Percentiles rank a stretch among this genome's conserved stretches.
phyloP scores from a whole-genome alignment of 169 alveolate species.

The Plasmodium vinckei region DNA sequence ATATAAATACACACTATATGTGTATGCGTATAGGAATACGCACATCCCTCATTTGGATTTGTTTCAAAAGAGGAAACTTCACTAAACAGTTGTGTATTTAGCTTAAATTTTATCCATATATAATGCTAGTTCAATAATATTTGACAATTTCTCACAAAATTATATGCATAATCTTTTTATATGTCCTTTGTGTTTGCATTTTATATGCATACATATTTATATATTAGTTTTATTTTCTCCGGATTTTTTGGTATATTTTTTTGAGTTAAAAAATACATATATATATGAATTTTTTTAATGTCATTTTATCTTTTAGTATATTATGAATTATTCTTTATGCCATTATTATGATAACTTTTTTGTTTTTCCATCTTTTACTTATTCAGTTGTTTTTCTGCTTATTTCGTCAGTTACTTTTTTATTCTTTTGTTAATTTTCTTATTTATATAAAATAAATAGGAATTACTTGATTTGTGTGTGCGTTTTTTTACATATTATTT shows the following conservation, averaged over 20 bases:
- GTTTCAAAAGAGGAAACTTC: too few species aligned
- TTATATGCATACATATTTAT: slow-evolving; percentile 6
- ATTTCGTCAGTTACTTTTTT: neutral
- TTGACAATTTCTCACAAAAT: too few species aligned
- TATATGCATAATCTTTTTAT: neutral
- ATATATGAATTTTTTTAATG: too few species aligned
- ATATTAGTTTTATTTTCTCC: neutral
- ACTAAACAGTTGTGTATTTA: too few species aligned
- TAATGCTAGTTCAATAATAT: too few species aligned
- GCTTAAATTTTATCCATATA: too few species aligned
- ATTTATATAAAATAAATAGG: neutral
- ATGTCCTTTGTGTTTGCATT: neutral
- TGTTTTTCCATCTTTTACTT: neutral
- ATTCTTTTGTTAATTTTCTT: neutral
- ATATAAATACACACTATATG: too few species aligned
- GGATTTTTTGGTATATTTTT: slow-evolving; percentile 6
- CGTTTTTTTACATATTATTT: too few species aligned
- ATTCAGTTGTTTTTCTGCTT: neutral
- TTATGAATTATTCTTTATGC: neutral
- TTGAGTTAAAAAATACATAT: neutral
- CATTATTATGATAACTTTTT: too few species aligned
- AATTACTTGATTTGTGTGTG: slow-evolving; percentile 5
- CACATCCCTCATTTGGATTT: too few species aligned
- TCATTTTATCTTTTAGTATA: slow-evolving; percentile 10
- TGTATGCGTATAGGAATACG: too few species aligned